Evolutionary conservation across 2,329 filamentous ascomycete species (phyloP).

Genomic region (Epichloe sylvatica): DNA sequence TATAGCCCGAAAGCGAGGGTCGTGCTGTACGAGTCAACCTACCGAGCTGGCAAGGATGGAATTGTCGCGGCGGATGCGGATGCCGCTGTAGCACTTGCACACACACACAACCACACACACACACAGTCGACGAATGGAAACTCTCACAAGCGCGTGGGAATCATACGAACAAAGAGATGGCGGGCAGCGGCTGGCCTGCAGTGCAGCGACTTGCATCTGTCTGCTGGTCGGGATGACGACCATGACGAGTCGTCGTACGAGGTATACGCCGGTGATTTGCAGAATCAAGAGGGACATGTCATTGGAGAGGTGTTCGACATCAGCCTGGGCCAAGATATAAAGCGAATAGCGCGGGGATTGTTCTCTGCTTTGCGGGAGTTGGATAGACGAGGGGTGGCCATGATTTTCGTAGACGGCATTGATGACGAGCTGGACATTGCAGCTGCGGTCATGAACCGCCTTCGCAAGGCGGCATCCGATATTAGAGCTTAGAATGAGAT

Average conservation of each 20-base stretch:
- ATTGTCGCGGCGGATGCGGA: constrained; percentile 23
- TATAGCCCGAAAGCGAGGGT: constrained; percentile 87
- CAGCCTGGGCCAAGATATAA: constrained; percentile 54
- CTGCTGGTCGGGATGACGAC: constrained; percentile 7
- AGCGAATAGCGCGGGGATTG: constrained; percentile 68
- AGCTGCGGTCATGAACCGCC: constrained; percentile 72
- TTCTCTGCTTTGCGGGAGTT: constrained; percentile 80
- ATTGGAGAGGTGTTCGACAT: constrained; percentile 50
- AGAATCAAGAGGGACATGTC: constrained; percentile 16
- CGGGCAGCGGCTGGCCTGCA: constrained; percentile 27
- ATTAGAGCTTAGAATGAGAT: constrained; percentile 32
- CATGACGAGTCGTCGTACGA: constrained; percentile 20
- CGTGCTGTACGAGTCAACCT: constrained; percentile 57
- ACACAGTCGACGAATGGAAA: constrained; percentile 10
- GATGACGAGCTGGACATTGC: constrained; percentile 67
- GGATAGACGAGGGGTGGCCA: constrained; percentile 62
- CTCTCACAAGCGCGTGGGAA: constrained; percentile 26
- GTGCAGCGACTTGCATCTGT: constrained; percentile 15
- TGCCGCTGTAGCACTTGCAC: constrained; percentile 4
- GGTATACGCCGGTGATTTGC: constrained; percentile 28
- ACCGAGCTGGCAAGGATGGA: constrained; percentile 20
- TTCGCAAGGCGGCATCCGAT: constrained; percentile 61
- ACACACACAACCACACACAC: constrained; percentile 4
- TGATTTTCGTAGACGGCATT: constrained; percentile 86
- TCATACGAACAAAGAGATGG: constrained; percentile 45